These are phyloP conservation scores for Lathyrus oleraceus DNA, from an alignment of 306 rosid species.

Conservation along the genomic window DNA sequence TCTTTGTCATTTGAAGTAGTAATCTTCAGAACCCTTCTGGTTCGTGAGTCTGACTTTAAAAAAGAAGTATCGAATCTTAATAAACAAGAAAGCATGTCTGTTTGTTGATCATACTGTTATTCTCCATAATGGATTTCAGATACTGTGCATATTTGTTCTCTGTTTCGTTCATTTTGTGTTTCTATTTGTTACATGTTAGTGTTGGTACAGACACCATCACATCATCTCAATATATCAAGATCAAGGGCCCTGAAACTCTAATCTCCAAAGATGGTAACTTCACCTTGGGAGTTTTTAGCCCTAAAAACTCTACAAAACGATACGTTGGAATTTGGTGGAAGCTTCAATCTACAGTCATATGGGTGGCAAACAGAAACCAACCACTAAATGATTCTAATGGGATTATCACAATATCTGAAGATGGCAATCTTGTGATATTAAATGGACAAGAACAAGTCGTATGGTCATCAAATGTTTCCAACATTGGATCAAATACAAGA, in stretches of 20 bases:
- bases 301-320: constrained; percentile 8
- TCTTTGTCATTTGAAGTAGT: not conserved
- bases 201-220: not conserved
- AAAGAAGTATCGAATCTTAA: not conserved
- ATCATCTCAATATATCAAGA: constrained; percentile 19
- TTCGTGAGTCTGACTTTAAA: not conserved
- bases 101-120: not conserved
- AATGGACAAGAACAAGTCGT: constrained; percentile 18
- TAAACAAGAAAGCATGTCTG: not conserved
- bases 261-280: constrained; percentile 27
- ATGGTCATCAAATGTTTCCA: constrained; percentile 48
- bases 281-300: constrained; percentile 34
- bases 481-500: constrained; percentile 8
- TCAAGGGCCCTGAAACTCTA: not conserved
- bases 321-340: constrained; percentile 29
- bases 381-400: constrained; percentile 37
- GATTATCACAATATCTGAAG: constrained; percentile 17
- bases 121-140: not conserved
- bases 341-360: not conserved
- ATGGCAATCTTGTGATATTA: constrained; percentile 37
- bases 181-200: not conserved
- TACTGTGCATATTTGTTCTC: not conserved
- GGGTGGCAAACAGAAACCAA: constrained; percentile 38
- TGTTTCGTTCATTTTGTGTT: not conserved
- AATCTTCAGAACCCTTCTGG: not conserved